A percentile compares a stretch with the other conserved stretches of the same genome.
Conservation (phyloP, 2,329 filamentous ascomycete genomes). For the Neopestalotiopsis rosae region DNA sequence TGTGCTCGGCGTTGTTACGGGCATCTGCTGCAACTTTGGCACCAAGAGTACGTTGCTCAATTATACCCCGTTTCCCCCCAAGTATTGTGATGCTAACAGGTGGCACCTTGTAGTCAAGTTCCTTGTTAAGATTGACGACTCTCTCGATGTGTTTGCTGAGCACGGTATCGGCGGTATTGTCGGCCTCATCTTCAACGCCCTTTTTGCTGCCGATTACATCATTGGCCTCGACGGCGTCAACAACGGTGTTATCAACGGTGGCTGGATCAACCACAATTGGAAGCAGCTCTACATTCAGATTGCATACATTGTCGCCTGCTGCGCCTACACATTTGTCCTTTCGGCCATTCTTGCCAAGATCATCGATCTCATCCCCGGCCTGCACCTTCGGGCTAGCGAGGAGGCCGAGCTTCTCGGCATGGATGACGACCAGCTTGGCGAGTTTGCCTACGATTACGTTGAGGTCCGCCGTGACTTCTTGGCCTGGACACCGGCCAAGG, state of each 20-base stretch:
- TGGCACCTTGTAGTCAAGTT: conserved; percentile 54
- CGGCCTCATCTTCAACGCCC: conserved; percentile 73
- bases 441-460: conserved; percentile 90
- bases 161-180: conserved; percentile 73
- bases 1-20: conserved; percentile 69
- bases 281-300: conserved; percentile 80
- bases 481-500: conserved; percentile 81
- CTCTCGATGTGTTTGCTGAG: conserved; percentile 75
- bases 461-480: conserved; percentile 89
- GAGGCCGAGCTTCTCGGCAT: conserved; percentile 86
- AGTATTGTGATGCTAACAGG: conserved; percentile 5
- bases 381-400: conserved; percentile 79
- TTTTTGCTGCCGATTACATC: conserved; percentile 73
- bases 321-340: conserved; percentile 74
- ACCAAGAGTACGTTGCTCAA: conserved; percentile 56
- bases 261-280: conserved; percentile 78
- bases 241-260: conserved; percentile 65
- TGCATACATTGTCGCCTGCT: conserved; percentile 72
- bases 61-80: neutral
- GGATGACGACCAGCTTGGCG: conserved; percentile 89
- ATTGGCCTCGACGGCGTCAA: conserved; percentile 81
- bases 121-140: conserved; percentile 70
- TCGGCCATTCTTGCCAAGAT: conserved; percentile 75
- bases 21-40: conserved; percentile 70
- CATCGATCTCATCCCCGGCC: conserved; percentile 77